Evolutionary conservation across 2,329 filamentous ascomycete species (phyloP).

Genomic region (Verticillium nubilum): DNA sequence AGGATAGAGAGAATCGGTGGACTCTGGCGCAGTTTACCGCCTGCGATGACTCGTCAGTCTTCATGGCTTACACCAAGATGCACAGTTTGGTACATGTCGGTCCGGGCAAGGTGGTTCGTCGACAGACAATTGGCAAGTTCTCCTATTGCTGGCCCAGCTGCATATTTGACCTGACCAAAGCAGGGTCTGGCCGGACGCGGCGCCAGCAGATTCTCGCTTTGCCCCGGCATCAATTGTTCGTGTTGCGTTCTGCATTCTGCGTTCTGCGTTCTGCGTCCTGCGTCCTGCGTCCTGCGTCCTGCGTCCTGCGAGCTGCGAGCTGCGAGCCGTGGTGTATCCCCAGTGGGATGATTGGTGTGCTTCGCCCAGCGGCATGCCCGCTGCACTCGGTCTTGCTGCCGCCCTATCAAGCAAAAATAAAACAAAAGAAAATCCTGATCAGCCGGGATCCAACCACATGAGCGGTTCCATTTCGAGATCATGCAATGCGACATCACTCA

Average conservation of each 20-base stretch:
- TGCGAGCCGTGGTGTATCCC: no score
- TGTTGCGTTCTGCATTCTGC: background rate
- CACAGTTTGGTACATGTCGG: conserved; percentile 67
- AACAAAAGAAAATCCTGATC: no score
- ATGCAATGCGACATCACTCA: background rate
- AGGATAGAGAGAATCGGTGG: conserved; percentile 18
- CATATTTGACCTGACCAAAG: background rate
- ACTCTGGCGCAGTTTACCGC: no score
- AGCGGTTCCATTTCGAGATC: background rate
- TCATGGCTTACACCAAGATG: conserved; percentile 65
- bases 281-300: no score
- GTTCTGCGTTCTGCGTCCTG: background rate
- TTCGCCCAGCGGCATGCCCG: background rate
- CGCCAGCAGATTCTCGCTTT: background rate
- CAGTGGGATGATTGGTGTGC: no score
- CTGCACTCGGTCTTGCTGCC: background rate
- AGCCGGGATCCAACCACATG: background rate
- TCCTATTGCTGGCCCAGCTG: background rate
- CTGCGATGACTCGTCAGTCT: conserved; percentile 59
- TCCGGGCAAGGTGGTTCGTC: background rate
- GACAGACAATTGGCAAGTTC: no score
- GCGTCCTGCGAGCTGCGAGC: no score
- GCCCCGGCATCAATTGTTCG: background rate
- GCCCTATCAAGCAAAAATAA: background rate
- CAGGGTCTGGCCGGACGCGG: background rate